Evolutionary conservation across 2,329 filamentous ascomycete genomes (phyloP).

Genomic region (Paramyrothecium roridum): DNA sequence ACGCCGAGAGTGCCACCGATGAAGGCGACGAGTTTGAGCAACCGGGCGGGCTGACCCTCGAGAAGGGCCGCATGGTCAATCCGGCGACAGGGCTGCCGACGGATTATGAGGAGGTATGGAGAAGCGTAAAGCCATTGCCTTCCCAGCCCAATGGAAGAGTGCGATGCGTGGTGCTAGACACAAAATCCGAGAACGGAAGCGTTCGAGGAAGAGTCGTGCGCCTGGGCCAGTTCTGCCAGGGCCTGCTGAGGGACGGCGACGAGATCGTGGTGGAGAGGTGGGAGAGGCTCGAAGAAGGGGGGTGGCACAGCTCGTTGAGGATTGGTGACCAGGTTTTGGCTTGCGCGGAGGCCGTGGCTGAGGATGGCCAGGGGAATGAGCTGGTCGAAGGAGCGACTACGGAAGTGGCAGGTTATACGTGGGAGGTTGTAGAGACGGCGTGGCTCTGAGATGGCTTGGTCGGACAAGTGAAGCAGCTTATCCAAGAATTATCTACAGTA

Average conservation of each 20-base stretch:
- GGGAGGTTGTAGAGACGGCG: background rate
- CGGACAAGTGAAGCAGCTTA: too few species aligned
- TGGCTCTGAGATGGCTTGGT: background rate
- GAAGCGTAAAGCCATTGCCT: constrained; percentile 34
- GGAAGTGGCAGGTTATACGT: constrained; percentile 9
- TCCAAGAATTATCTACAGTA: too few species aligned
- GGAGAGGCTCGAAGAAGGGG: constrained; percentile 33
- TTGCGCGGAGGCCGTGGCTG: constrained; percentile 21
- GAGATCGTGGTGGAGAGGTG: constrained; percentile 51
- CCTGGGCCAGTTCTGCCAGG: constrained; percentile 55
- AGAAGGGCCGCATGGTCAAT: constrained; percentile 59
- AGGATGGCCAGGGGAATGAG: constrained; percentile 4
- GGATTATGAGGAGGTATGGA: constrained; percentile 67
- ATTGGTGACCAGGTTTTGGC: constrained; percentile 31
- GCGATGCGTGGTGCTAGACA: constrained; percentile 8
- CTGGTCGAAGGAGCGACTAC: constrained; percentile 12
- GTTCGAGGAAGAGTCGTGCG: constrained; percentile 49
- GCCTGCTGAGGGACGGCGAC: constrained; percentile 43
- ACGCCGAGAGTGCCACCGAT: constrained; percentile 41
- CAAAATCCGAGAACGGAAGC: constrained; percentile 9
- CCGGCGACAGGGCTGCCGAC: constrained; percentile 46
- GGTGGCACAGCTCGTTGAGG: constrained; percentile 32
- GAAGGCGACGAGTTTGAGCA: constrained; percentile 53
- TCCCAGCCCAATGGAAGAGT: background rate
- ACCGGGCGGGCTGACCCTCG: constrained; percentile 39